Base-by-base conservation (phyloP, 2,329 filamentous ascomycete genomes). In the Lasiodiplodia theobromae region DNA sequence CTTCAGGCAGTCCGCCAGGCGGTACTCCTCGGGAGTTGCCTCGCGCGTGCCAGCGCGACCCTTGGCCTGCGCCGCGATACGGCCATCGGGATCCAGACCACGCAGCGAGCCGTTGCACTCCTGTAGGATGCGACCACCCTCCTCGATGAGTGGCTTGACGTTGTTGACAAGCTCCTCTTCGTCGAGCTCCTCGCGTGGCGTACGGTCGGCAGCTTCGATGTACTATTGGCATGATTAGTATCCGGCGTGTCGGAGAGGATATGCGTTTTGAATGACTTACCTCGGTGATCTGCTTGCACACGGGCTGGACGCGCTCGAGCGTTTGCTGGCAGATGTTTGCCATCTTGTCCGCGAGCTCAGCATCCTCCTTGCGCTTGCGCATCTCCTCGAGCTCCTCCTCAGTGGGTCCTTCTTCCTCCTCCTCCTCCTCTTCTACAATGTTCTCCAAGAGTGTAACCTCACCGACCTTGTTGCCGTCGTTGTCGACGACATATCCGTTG, bases 41-140 rank as follows among this genome's bases (percentile, higher is more conserved):
- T 96, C 92, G 70, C 88, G 89, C 3, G 89, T 87, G 44, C 89
- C 88, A 31, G 91, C 85, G 80, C 92, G 92, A 73, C 92, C 89
- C 86, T 97, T 96, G 57, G 94, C 94, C 70, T 94, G 91, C 44
- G 91, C 88, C 57, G 92, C 88, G 78, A 97, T 96, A 71, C 89
- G 89, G 40, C 94, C 93, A 76, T 97, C 94, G 0, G 94, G 94
- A 75, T 97, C 94, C 64, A 97, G 88, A 7, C 92, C 93, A 40
- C 94, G 92, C 74, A 97, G 93, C 8, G 91, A 86, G 65, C 94
- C 93, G 77, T 97, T 96, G 80, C 91, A 91, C 80, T 97, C 94
- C 73, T 91, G 90, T 16, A 97, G 86, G 76, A 96, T 93, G 72
- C 89, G 89, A 66, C 89, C 88, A 58, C 90, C 94, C 79, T 97